Evolutionary conservation across 805 yeast species (phyloP).

Genomic region (Ogataea dorogensis): DNA sequence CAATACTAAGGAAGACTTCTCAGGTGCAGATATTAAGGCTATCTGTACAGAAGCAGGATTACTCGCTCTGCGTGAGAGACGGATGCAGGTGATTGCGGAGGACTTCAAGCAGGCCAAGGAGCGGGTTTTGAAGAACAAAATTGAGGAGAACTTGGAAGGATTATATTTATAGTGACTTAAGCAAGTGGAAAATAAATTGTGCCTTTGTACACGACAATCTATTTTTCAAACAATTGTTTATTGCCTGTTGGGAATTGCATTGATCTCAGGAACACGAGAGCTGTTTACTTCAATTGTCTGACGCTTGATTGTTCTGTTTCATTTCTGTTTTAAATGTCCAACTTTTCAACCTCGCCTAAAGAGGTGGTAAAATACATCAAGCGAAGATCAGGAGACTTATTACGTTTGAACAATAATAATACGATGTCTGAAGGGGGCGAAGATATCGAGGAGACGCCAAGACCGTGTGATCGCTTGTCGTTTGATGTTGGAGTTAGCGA

Average conservation of each 20-base stretch:
- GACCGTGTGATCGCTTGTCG: conserved; percentile 56
- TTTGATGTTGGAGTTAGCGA: conserved; percentile 92
- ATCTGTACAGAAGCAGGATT: conserved; percentile 97
- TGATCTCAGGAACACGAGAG: conserved; percentile 3
- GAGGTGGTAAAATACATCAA: conserved; percentile 25
- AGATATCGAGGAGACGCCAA: conserved; percentile 2
- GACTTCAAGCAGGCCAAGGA: conserved; percentile 94
- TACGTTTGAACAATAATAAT: conserved; percentile 8
- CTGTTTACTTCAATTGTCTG: not conserved
- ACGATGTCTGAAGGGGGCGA: conserved; percentile 5
- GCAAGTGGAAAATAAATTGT: conserved; percentile 1
- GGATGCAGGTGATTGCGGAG: conserved; percentile 95
- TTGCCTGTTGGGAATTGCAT: not conserved
- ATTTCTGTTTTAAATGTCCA: conserved; percentile 4
- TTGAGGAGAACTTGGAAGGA: conserved; percentile 94
- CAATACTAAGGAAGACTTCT: conserved; percentile 85
- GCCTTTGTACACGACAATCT: conserved; percentile 6
- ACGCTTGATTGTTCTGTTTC: no score
- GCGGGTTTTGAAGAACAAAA: conserved; percentile 92
- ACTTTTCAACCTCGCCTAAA: conserved; percentile 20
- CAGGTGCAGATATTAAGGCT: conserved; percentile 98
- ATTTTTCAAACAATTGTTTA: conserved; percentile 2
- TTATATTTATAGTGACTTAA: conserved; percentile 52
- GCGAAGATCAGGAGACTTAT: conserved; percentile 26
- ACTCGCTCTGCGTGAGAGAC: conserved; percentile 90